Evolutionary conservation across 495 filamentous ascomycete genomes (phyloP), one percentile per base, ranked within the genome.

Genomic region (Hypoxylon fuscum): DNA sequence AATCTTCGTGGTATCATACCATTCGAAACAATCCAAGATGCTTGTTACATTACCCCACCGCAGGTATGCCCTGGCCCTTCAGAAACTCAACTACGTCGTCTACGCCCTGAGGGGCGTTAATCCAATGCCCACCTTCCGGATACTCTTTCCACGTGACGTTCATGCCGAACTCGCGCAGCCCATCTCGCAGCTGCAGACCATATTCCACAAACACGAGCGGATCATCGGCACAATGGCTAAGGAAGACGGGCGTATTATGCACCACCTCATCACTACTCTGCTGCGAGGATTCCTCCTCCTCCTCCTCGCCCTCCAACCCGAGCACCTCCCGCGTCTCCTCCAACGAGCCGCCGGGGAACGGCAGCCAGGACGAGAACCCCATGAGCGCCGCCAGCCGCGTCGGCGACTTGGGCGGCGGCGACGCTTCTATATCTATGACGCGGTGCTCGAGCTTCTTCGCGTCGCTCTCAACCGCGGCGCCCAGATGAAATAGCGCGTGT

Each of bases 341-440:
- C 41, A 76, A 49, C 38, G 58, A 45, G 42, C 71, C 51, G 0
- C 72, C 73, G n/a, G 74, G 65, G 55, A 87, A 83, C 41, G 85
- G 84, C 42, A 85, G 66, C 74, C 83, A 84, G 37, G 78, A 79
- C 65, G 79, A 80, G 72, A 87, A 81, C 4, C 82, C 84, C 57
- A 87, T 56, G 50, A 83, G 78, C 4, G 66, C 84, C 18, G 66
- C 72, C 14, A 79, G 47, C 31, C 58, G 31, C 25, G 25, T 3
- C 8, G 25, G 25, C 25, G 32, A 10, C n/a, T n/a, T n/a, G 32
- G 32, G 32, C 15, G 50, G 27, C 23, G 40, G 69, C 7, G 34
- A 5, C 11, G 10, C 35, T 5, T 44, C 48, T 0, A 35, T 9
- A 9, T 29, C 27, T 4, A 29, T 9, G 27, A 29, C 27, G 27